These are phyloP conservation scores for Vitis hybrid DNA, from an alignment of 177 flowering plant genomes.

Conservation along the genomic window DNA sequence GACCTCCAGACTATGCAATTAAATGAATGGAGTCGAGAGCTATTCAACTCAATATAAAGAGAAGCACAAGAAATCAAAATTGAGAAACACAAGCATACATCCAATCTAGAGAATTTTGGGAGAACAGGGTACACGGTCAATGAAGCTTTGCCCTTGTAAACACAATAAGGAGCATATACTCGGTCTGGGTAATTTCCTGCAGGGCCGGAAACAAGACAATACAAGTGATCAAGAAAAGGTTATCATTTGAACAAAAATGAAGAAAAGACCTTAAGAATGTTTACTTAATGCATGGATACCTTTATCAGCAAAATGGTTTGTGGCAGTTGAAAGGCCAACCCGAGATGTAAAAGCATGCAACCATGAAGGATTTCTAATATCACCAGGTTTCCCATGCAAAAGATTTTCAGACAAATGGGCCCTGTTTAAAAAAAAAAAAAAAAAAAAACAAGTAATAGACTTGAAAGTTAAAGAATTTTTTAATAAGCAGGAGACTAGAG, in stretches of 20 bases:
- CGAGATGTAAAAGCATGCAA: slow-evolving; percentile 15
- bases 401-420: slow-evolving; percentile 10
- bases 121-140: slow-evolving; percentile 53
- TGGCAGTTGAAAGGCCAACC: slow-evolving; percentile 36
- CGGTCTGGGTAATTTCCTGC: slow-evolving; percentile 25
- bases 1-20: slow-evolving; percentile 46
- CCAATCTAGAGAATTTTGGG: slow-evolving; percentile 54
- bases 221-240: background rate
- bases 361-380: slow-evolving; percentile 13
- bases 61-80: background rate
- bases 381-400: slow-evolving; percentile 9
- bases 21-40: background rate
- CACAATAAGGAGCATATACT: slow-evolving; percentile 49
- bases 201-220: background rate
- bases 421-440: slow-evolving; percentile 23
- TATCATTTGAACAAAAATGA: background rate
- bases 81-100: slow-evolving; percentile 36
- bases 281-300: slow-evolving; percentile 22
- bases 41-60: background rate
- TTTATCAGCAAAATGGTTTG: slow-evolving; percentile 13
- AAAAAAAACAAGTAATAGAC: background rate
- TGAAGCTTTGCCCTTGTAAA: slow-evolving; percentile 90
- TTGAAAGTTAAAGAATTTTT: too few relatives aligned
- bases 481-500: too few relatives aligned
- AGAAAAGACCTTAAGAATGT: background rate